A percentile compares a stretch with the other conserved stretches of the same genome.
These are phyloP conservation scores for Penicillium simplicissimum DNA, from an alignment of 495 filamentous ascomycete species.

Conservation along the genomic window DNA sequence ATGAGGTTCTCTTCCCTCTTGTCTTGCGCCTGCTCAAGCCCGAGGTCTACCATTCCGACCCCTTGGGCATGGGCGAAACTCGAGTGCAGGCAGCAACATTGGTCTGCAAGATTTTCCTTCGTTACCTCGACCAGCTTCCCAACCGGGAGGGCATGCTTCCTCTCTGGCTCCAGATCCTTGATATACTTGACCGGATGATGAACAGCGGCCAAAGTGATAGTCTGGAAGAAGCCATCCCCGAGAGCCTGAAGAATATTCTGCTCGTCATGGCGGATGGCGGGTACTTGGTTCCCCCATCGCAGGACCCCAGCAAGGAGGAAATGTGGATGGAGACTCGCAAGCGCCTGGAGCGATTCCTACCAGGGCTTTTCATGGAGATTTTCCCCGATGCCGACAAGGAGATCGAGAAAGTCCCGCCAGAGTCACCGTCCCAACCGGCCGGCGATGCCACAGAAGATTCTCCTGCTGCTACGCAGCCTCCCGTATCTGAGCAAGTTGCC, in stretches of 20 bases:
- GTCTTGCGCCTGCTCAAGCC: conserved; percentile 87
- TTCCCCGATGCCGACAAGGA: conserved; percentile 43
- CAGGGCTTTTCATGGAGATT: conserved; percentile 61
- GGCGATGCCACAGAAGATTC: conserved; percentile 1
- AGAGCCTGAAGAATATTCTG: conserved; percentile 94
- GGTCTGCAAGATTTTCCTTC: conserved; percentile 92
- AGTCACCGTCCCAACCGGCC: conserved; percentile 20
- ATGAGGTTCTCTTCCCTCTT: conserved; percentile 93
- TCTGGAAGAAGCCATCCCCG: conserved; percentile 87
- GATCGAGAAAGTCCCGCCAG: conserved; percentile 25
- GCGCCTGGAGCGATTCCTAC: conserved; percentile 85
- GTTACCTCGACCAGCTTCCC: conserved; percentile 82
- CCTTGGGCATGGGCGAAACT: conserved; percentile 92
- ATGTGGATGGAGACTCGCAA: conserved; percentile 75
- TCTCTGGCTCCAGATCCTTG: conserved; percentile 88
- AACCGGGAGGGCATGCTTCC: conserved; percentile 91
- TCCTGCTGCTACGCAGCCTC: conserved; percentile 4
- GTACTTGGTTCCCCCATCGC: conserved; percentile 69
- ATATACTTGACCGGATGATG: conserved; percentile 95
- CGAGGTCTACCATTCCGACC: conserved; percentile 91
- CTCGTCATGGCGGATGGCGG: conserved; percentile 93
- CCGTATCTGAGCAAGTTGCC: conserved; percentile 8
- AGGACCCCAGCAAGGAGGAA: conserved; percentile 46
- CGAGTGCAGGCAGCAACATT: conserved; percentile 88
- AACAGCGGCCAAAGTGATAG: conserved; percentile 93